Evolutionary conservation across 331 rosid genomes (phyloP).

Genomic region (Ulmus americana): DNA sequence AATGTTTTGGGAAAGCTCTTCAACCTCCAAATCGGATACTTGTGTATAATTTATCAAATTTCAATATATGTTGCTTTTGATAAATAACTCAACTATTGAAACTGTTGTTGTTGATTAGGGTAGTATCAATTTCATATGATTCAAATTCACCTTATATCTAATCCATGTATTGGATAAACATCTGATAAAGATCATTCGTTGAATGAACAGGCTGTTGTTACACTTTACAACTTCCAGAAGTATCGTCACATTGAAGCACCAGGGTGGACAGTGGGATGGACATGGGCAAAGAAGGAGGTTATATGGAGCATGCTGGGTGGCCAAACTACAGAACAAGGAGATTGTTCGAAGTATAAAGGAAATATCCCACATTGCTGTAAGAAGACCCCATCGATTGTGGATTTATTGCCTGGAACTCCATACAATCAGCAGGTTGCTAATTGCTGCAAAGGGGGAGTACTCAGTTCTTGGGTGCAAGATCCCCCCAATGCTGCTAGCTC

Average conservation of each 20-base stretch:
- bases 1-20: constrained; percentile 4
- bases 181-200: constrained; percentile 17
- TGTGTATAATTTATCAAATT: no score
- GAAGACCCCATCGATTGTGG: constrained; percentile 55
- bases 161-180: constrained; percentile 3
- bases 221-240: constrained; percentile 68
- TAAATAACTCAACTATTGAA: no score
- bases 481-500: constrained; percentile 53
- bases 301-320: constrained; percentile 78
- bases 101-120: no score
- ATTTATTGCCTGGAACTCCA: constrained; percentile 75
- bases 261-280: constrained; percentile 79
- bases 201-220: constrained; percentile 57
- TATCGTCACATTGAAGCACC: constrained; percentile 73
- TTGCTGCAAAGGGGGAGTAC: constrained; percentile 92
- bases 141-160: no score
- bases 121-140: no score
- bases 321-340: constrained; percentile 83
- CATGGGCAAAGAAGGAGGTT: constrained; percentile 84
- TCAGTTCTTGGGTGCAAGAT: constrained; percentile 74
- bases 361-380: constrained; percentile 65
- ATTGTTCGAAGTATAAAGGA: constrained; percentile 63
- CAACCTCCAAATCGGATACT: no score
- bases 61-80: no score
- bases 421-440: constrained; percentile 70